Percentiles rank a stretch among this genome's conserved stretches.
Conservation (phyloP, 1,284 basidiomycete species). For the Ceratobasidium sp. region DNA sequence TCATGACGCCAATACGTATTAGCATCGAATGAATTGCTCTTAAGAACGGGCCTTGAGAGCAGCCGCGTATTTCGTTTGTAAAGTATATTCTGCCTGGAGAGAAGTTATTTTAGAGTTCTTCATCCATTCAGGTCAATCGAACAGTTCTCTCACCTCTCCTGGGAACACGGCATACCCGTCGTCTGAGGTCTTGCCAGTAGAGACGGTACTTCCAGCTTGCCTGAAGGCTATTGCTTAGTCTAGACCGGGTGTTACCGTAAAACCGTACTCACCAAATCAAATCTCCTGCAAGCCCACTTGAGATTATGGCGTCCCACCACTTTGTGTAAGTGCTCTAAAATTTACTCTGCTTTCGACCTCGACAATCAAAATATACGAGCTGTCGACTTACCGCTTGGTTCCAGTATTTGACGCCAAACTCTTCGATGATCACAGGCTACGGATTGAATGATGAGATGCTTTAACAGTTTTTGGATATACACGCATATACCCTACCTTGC, state of each 20-base stretch:
- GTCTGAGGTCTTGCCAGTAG: conserved; percentile 54
- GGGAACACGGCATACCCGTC: conserved; percentile 58
- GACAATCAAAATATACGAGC: too few species aligned
- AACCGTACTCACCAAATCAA: conserved; percentile 7
- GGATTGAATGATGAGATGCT: too few species aligned
- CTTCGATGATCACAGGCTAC: conserved; percentile 61
- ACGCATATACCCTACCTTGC: conserved; percentile 50
- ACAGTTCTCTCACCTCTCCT: conserved; percentile 45
- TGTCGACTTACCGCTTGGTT: conserved; percentile 49
- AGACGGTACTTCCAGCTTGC: conserved; percentile 50
- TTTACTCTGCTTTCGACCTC: too few species aligned
- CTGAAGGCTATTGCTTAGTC: conserved; percentile 52
- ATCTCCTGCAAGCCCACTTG: conserved; percentile 58
- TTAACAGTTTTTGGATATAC: too few species aligned
- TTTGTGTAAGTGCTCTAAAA: conserved; percentile 55
- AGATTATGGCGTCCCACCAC: conserved; percentile 62
- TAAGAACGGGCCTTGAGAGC: conserved; percentile 18
- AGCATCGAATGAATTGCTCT: too few species aligned
- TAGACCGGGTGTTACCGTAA: neutral
- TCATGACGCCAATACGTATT: too few species aligned
- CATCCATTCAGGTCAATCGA: neutral
- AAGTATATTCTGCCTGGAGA: conserved; percentile 13
- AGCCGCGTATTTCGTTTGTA: conserved; percentile 35
- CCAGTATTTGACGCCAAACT: conserved; percentile 59
- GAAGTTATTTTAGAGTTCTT: neutral